Base-by-base conservation (phyloP, 768 basidiomycete species). In the Amanita rubescens region DNA sequence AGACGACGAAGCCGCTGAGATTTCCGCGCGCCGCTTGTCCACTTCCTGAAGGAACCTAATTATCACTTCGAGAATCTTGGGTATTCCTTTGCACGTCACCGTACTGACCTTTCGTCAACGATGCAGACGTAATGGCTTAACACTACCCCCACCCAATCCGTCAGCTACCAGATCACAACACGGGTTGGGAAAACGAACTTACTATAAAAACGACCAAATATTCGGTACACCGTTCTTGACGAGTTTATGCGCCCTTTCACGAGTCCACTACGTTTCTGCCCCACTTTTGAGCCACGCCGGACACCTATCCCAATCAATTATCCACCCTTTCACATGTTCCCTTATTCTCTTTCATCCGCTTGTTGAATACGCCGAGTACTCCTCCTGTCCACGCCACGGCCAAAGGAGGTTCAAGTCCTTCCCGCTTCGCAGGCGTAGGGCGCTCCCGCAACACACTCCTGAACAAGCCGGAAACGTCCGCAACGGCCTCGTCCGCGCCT, bases 21-120 rank as follows among this genome's bases (percentile, higher is more conserved):
- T n/a, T 92, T 90, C 17, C 91, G n/a, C n/a, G n/a, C n/a, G n/a
- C n/a, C n/a, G n/a, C n/a, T n/a, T n/a, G n/a, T n/a, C n/a, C n/a
- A n/a, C 66, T 1, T 80, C 85, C 1, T 66, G 63, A 17, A 90
- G 73, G 70, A 85, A 87, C 0, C 77, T 76, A 11, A 87, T 63
- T 57, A 93, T 70, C 0, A 85, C 85, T 65, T 94, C 91, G 3
- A 94, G 65, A 25, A 91, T 81, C 55, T 80, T 82, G 0, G 90
- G 86, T 17, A 62, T 94, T 91, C 10, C 87, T 75, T 64, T 94
- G 92, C 11, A 92, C 88, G 32, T 84, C 79, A 19, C 91, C 91
- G 62, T 85, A 92, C 17, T 77, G 75, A 68, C 94, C 91, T 65
- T 93, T 91, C 1, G 74, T 72, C 12, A 94, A 69, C 3, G 91